A percentile compares a stretch with the other conserved stretches of the same genome.
Conservation (phyloP, 2,329 filamentous ascomycete genomes). For the Aspergillus nomiae region DNA sequence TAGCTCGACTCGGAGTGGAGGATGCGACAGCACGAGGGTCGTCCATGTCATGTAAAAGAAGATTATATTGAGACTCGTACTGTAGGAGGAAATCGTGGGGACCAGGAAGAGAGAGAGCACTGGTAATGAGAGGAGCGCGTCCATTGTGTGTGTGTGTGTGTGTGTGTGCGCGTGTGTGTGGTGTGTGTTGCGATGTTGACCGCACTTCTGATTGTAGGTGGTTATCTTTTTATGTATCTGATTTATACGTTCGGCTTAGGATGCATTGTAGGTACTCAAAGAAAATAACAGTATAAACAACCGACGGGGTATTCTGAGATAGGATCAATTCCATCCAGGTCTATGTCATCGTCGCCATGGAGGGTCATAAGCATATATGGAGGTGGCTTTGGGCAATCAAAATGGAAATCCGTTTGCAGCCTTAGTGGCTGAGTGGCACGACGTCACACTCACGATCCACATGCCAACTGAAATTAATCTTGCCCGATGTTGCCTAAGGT, state of each 20-base stretch:
- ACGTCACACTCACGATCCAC: slow-evolving; percentile 1
- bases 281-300: background rate
- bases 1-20: slow-evolving; percentile 73
- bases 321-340: background rate
- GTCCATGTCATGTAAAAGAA: slow-evolving; percentile 93
- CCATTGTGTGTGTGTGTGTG: slow-evolving; percentile 47
- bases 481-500: background rate
- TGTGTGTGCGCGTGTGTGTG: slow-evolving; percentile 30
- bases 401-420: background rate
- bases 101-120: slow-evolving; percentile 31
- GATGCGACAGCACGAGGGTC: slow-evolving; percentile 76
- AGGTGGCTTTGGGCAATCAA: background rate
- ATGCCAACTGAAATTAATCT: background rate
- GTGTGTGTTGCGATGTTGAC: background rate
- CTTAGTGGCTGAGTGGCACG: background rate
- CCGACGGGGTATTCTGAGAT: background rate
- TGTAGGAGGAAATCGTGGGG: slow-evolving; percentile 62
- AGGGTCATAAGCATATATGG: background rate
- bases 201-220: background rate
- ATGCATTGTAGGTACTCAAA: background rate
- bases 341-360: background rate
- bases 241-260: background rate
- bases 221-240: background rate
- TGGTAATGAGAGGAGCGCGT: slow-evolving; percentile 48
- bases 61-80: slow-evolving; percentile 77